These are phyloP conservation scores for Rhodocollybia butyracea DNA, from an alignment of 768 basidiomycete genomes.

Conservation along the genomic window DNA sequence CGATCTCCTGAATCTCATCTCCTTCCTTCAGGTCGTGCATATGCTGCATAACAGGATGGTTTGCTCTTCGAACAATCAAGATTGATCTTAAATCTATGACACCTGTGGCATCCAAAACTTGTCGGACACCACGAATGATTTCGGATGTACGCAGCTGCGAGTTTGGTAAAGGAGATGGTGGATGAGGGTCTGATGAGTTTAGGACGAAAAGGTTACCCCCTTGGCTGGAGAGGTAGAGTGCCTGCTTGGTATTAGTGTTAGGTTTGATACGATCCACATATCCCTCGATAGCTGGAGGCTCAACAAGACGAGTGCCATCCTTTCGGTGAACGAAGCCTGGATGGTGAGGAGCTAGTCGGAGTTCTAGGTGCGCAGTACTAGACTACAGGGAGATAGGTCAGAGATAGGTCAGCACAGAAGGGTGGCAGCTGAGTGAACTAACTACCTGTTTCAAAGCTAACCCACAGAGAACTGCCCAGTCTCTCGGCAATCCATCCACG, in stretches of 20 bases:
- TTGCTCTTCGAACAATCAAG: slow-evolving; percentile 59
- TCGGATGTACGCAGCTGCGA: slow-evolving; percentile 48
- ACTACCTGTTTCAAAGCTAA: slow-evolving; percentile 69
- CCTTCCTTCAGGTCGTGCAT: slow-evolving; percentile 26
- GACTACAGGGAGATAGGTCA: neutral
- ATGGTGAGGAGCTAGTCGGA: slow-evolving; percentile 72
- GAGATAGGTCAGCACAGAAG: neutral
- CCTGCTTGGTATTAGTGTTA: slow-evolving; percentile 53
- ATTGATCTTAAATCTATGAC: slow-evolving; percentile 75
- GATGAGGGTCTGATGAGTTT: slow-evolving; percentile 48
- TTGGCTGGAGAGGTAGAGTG: slow-evolving; percentile 69
- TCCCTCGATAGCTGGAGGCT: slow-evolving; percentile 85
- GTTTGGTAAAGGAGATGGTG: slow-evolving; percentile 66
- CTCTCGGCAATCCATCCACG: slow-evolving; percentile 54
- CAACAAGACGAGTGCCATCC: slow-evolving; percentile 49
- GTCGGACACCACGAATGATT: slow-evolving; percentile 56
- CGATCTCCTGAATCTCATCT: slow-evolving; percentile 32
- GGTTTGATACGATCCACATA: slow-evolving; percentile 73
- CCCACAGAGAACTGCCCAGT: slow-evolving; percentile 76
- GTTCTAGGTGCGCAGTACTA: slow-evolving; percentile 47
- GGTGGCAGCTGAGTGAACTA: neutral
- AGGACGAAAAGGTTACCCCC: slow-evolving; percentile 70
- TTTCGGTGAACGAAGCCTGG: slow-evolving; percentile 44
- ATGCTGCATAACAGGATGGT: slow-evolving; percentile 38
- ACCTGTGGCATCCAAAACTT: slow-evolving; percentile 63